These are phyloP conservation scores for Elsinoe perseae DNA, from an alignment of 2,329 filamentous ascomycete species.

Conservation along the genomic window DNA sequence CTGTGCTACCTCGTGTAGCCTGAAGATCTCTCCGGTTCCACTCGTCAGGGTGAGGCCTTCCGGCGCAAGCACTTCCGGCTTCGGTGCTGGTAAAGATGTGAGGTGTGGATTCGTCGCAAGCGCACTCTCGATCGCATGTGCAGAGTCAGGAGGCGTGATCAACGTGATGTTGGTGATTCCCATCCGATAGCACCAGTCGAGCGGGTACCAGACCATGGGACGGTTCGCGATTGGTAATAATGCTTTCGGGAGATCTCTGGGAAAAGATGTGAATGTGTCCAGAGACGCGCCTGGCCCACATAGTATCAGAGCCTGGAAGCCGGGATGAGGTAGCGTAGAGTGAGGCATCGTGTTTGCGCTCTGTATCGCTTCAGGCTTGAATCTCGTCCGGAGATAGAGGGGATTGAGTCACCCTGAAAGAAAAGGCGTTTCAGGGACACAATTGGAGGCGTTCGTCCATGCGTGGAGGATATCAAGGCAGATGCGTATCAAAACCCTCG, in stretches of 20 bases:
- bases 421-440: neutral
- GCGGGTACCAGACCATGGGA: constrained; percentile 84
- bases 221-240: constrained; percentile 74
- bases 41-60: constrained; percentile 70
- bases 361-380: neutral
- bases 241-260: constrained; percentile 73
- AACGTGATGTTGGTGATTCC: constrained; percentile 61
- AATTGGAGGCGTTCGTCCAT: neutral
- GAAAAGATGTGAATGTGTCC: constrained; percentile 72
- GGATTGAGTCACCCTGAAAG: neutral
- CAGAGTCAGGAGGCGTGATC: constrained; percentile 50
- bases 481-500: too few relatives aligned
- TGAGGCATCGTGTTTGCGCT: constrained; percentile 56
- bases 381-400: neutral
- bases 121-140: constrained; percentile 58
- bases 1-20: constrained; percentile 72
- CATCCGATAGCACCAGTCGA: constrained; percentile 77
- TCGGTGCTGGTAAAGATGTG: constrained; percentile 63
- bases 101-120: constrained; percentile 71
- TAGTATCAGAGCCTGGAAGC: constrained; percentile 74
- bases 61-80: constrained; percentile 69
- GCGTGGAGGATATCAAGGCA: too few relatives aligned
- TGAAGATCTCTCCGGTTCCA: constrained; percentile 80
- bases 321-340: constrained; percentile 64
- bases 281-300: constrained; percentile 77